phyloP scores from a whole-genome alignment of 2,329 filamentous ascomycete species.

The Trichoderma sp. region DNA sequence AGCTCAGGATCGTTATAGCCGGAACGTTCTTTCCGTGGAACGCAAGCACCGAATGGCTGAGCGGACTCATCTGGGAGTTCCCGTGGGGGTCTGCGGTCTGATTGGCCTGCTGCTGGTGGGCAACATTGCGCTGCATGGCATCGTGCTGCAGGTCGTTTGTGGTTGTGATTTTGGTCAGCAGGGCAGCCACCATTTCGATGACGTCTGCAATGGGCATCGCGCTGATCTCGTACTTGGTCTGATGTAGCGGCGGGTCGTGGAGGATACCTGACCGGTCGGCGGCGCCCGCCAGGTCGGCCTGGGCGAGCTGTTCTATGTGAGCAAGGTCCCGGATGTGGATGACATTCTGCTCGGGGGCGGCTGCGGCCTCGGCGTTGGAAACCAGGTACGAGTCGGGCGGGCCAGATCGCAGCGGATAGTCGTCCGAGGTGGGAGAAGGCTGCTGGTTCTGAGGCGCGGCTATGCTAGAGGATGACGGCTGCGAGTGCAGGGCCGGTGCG shows the following conservation, averaged over 20 bases:
- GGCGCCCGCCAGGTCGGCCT: slow-evolving; percentile 63
- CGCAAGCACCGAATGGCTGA: slow-evolving; percentile 72
- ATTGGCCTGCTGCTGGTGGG: slow-evolving; percentile 56
- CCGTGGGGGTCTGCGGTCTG: slow-evolving; percentile 44
- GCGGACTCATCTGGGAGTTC: slow-evolving; percentile 60
- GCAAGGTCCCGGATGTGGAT: slow-evolving; percentile 85
- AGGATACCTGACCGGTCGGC: slow-evolving; percentile 44
- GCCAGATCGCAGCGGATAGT: slow-evolving; percentile 38
- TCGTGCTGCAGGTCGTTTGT: slow-evolving; percentile 96
- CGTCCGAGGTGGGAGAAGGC: slow-evolving; percentile 39
- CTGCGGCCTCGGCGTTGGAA: slow-evolving; percentile 23
- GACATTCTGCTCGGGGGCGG: slow-evolving; percentile 44
- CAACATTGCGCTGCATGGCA: slow-evolving; percentile 71
- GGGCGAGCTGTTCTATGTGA: slow-evolving; percentile 86
- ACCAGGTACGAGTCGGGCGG: slow-evolving; percentile 27
- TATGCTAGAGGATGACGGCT: not conserved
- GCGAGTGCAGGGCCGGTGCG: slow-evolving; percentile 25
- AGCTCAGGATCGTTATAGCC: slow-evolving; percentile 94
- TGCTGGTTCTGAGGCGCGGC: slow-evolving; percentile 29
- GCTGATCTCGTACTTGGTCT: slow-evolving; percentile 86
- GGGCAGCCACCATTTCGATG: slow-evolving; percentile 97
- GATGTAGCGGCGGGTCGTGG: slow-evolving; percentile 51
- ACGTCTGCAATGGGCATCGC: slow-evolving; percentile 96
- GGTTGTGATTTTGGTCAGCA: slow-evolving; percentile 94
- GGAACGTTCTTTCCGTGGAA: slow-evolving; percentile 99